Base-by-base conservation (phyloP, 148 eudicot species). In the Rhododendron griersonianum region DNA sequence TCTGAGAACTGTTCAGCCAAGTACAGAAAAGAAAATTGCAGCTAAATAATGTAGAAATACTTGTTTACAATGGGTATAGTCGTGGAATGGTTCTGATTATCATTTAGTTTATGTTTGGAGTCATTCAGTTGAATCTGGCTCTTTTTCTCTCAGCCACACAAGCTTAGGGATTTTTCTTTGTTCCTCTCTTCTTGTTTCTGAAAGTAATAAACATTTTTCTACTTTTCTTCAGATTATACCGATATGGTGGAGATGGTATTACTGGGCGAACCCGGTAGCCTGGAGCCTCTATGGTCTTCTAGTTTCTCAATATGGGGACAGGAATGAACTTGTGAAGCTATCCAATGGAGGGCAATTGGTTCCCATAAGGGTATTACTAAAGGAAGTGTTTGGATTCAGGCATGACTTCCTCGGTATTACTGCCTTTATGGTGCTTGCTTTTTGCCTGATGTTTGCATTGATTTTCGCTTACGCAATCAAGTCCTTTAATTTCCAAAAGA, bases 241-340 rank as follows among this genome's bases (percentile, higher is more conserved):
- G 11, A 86, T 91, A 84, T 97, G 99, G 99, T 95, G 99, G 99
- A 93, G 99, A 92, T 97, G 99, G 99, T 97, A 97, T 89, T 97
- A 95, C 88, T 97, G 98, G 99, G 92, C 94, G 80, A 97, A 97
- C 86, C 99, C 99, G 0, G 92, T 97, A 30, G 94, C 99, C 21
- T 97, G 99, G 99, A 93, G 93, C 88, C 95, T 97, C 7, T 97
- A 97, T 19, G 99, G 99, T n/a, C 98, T 97, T 61, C 93, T 97
- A 25, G 94, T 90, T 44, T 97, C 98, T 2, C 98, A 97, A 69
- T 97, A 93, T 47, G 94, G 95, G 50, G 95, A 95, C 84, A 89
- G 86, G 51, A 86, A 87, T 78, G 86, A 87, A 61, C 88, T 28
- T 1, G 91, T 97, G 84, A 91, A 91, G 93, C 90, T 91, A 61